Conservation (phyloP, 1,284 basidiomycete species). For the Mycosarcoma maydis region DNA sequence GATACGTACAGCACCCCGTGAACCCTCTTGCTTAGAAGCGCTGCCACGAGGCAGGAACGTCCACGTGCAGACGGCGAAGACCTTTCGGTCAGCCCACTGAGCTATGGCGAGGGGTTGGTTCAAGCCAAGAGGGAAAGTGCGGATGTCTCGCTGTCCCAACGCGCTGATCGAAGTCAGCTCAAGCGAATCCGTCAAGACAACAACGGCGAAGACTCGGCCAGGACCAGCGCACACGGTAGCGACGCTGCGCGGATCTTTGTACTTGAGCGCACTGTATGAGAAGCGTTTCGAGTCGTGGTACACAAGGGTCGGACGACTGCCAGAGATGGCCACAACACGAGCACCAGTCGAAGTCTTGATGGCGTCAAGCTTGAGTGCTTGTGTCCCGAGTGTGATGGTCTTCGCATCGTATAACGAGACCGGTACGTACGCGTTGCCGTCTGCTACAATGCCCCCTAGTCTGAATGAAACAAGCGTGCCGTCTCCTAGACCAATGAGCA, state of each 20-base stretch:
- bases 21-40: conserved; percentile 6
- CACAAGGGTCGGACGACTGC: conserved; percentile 64
- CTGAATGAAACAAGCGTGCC: conserved; percentile 78
- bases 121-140: conserved; percentile 63
- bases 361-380: conserved; percentile 74
- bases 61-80: conserved; percentile 49
- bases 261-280: conserved; percentile 59
- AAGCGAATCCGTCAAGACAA: conserved; percentile 45
- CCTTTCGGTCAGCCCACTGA: conserved; percentile 28
- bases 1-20: conserved; percentile 31
- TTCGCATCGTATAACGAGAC: conserved; percentile 71
- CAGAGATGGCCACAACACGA: conserved; percentile 56
- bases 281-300: conserved; percentile 54
- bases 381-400: conserved; percentile 75
- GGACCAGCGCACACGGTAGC: conserved; percentile 33
- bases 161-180: conserved; percentile 59
- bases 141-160: conserved; percentile 62
- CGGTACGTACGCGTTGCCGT: conserved; percentile 38
- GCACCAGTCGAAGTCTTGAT: conserved; percentile 46
- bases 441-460: conserved; percentile 62
- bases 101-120: conserved; percentile 66
- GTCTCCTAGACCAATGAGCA: conserved; percentile 82
- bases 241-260: conserved; percentile 49
- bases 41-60: conserved; percentile 43
- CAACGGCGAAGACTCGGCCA: conserved; percentile 30